These are phyloP conservation scores for Waltergamsia citrina DNA, from an alignment of 2,329 filamentous ascomycete genomes.

Conservation along the genomic window DNA sequence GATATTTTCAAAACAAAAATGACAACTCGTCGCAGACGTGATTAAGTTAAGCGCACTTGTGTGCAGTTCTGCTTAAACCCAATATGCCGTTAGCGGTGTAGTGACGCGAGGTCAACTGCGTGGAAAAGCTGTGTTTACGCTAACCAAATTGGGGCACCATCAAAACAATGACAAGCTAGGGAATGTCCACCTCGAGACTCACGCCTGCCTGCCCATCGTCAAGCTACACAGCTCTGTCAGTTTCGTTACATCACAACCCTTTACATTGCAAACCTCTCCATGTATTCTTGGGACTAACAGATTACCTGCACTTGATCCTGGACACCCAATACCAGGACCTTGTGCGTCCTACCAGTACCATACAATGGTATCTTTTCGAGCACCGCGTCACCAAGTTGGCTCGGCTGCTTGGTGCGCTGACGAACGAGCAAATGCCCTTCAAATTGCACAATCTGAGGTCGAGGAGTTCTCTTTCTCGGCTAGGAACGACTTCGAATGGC, in stretches of 20 bases:
- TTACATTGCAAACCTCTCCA: background rate
- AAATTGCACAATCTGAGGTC: slow-evolving; percentile 70
- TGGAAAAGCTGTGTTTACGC: slow-evolving; percentile 8
- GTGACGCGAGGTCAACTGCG: slow-evolving; percentile 8
- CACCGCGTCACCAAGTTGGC: slow-evolving; percentile 61
- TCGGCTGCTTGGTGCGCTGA: slow-evolving; percentile 77
- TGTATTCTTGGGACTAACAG: background rate
- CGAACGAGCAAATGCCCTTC: slow-evolving; percentile 69
- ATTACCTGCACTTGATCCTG: background rate
- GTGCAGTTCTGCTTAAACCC: too few relatives aligned
- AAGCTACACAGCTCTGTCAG: slow-evolving; percentile 1
- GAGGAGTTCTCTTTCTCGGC: slow-evolving; percentile 92
- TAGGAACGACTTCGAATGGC: slow-evolving; percentile 91
- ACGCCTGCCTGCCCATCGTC: slow-evolving; percentile 9
- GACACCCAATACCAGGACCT: background rate
- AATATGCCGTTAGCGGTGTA: too few relatives aligned
- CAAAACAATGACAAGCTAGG: slow-evolving; percentile 26
- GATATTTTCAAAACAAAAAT: too few relatives aligned
- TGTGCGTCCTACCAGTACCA: too few relatives aligned
- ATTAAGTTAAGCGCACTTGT: too few relatives aligned
- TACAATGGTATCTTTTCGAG: slow-evolving; percentile 36
- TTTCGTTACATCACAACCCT: too few relatives aligned
- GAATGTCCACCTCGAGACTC: slow-evolving; percentile 10
- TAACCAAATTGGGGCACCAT: slow-evolving; percentile 23
- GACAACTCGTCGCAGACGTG: too few relatives aligned